Percentiles rank a stretch among this genome's conserved stretches.
Conservation (phyloP, 306 rosid genomes). For the Ziziphus jujuba region DNA sequence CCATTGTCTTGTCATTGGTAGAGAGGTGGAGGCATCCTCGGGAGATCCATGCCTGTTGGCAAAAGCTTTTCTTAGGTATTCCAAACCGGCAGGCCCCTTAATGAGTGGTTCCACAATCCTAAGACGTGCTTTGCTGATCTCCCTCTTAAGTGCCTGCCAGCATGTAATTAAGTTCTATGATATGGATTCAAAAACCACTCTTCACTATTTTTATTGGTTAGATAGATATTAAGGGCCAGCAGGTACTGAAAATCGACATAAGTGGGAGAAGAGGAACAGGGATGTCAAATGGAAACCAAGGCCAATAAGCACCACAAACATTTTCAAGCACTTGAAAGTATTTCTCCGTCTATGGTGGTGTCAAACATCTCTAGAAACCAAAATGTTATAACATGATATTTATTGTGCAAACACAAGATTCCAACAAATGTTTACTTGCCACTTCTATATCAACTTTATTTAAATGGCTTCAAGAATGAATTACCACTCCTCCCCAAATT, state of each 20-base stretch:
- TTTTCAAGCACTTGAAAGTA: neutral
- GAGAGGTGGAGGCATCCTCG: conserved; percentile 14
- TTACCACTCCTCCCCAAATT: neutral
- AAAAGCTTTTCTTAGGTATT: conserved; percentile 34
- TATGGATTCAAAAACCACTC: neutral
- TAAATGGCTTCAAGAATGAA: too few relatives aligned
- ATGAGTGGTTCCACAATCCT: conserved; percentile 40
- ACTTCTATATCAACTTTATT: too few relatives aligned
- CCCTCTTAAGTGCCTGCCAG: conserved; percentile 36
- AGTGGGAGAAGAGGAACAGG: neutral
- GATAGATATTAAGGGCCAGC: neutral
- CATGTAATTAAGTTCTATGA: conserved; percentile 1
- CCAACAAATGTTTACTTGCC: too few relatives aligned
- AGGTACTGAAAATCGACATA: neutral
- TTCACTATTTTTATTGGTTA: neutral
- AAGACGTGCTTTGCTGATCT: conserved; percentile 35
- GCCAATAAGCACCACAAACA: neutral
- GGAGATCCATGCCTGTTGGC: conserved; percentile 34
- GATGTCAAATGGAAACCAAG: neutral
- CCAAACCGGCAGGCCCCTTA: conserved; percentile 35
- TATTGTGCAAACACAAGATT: too few relatives aligned
- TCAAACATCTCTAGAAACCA: neutral
- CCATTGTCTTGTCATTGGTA: conserved; percentile 39
- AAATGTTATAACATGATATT: too few relatives aligned
- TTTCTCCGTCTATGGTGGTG: neutral